Base-by-base conservation (phyloP, 2,329 filamentous ascomycete genomes). In the Zasmidium cellare region DNA sequence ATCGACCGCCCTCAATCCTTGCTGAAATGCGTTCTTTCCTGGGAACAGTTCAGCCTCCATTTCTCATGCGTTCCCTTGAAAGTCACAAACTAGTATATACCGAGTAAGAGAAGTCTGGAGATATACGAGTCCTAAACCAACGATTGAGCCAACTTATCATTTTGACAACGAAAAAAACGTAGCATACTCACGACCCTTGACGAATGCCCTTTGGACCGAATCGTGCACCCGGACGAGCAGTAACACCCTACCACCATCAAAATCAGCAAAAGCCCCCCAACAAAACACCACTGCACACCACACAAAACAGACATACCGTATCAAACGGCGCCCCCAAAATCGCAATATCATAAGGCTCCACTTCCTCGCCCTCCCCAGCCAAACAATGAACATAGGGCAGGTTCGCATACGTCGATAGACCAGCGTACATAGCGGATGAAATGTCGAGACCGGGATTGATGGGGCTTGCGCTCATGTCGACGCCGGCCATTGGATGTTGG, bases 181-280 rank as follows among this genome's bases (percentile, higher is more conserved):
- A 9, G 35, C 3, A 41, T 14, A n/a, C 35, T 18, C 20, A 23
- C 20, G 80, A 82, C 5, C 81, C 81, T 56, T 72, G 71, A 46
- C 81, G 75, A 57, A 84, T 82, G 3, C 81, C 82, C 44, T 70
- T 70, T 2, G 82, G 82, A 2, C 82, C 82, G 63, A 79, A 84
- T 28, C 82, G 73, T 28, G 81, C 77, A 41, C 82, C 82, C 3
- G 81, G 81, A 45, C 81, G 72, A 31, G 75, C 80, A 1, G 81
- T 83, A 0, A 82, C 80, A 7, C 73, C 77, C 76, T 78, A 31
- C 16, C 6, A 25, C 45, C 24, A 25, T 16, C 24, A 47, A 11
- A 11, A 38, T 48, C 52, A 45, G 25, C 25, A 28, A 11, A 22
- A 35, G 12, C 28, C 16, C 20, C 28, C 1, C 1, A 31, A 6